Conservation (phyloP, 2,329 filamentous ascomycete genomes). For the Celoporthe dispersa region DNA sequence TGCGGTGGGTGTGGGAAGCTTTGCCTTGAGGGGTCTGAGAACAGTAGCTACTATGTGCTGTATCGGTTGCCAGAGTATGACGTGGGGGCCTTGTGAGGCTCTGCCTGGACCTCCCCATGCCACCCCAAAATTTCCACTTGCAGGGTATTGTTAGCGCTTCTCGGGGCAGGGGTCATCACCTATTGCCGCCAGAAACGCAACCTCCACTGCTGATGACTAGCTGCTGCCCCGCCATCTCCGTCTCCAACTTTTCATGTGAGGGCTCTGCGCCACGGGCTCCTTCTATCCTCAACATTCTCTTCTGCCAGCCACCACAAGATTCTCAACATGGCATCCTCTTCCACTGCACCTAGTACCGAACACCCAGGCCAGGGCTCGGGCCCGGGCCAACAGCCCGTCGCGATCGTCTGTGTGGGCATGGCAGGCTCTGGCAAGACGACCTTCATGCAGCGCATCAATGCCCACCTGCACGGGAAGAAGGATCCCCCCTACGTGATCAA, state of each 20-base stretch:
- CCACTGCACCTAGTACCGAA: conserved; percentile 26
- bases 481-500: conserved; percentile 94
- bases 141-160: not conserved
- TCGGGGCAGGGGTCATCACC: not conserved
- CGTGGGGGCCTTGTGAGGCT: conserved; percentile 11
- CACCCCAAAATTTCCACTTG: conserved; percentile 7
- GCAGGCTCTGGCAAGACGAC: conserved; percentile 99
- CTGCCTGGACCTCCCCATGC: conserved; percentile 7
- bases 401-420: conserved; percentile 96
- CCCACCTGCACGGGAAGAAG: conserved; percentile 81
- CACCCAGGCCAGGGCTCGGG: conserved; percentile 17
- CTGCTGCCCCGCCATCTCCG: conserved; percentile 16
- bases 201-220: not conserved
- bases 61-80: not conserved
- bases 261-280: not conserved
- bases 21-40: not conserved
- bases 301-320: not conserved
- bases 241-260: conserved; percentile 26
- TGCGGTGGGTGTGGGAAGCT: not conserved
- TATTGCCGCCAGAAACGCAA: not conserved
- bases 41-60: not conserved
- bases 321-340: conserved; percentile 32
- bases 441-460: conserved; percentile 98
- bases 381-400: conserved; percentile 58
- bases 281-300: not conserved